Base-by-base conservation (phyloP, 345 rosid genomes). In the Pseudoturritis turrita region DNA sequence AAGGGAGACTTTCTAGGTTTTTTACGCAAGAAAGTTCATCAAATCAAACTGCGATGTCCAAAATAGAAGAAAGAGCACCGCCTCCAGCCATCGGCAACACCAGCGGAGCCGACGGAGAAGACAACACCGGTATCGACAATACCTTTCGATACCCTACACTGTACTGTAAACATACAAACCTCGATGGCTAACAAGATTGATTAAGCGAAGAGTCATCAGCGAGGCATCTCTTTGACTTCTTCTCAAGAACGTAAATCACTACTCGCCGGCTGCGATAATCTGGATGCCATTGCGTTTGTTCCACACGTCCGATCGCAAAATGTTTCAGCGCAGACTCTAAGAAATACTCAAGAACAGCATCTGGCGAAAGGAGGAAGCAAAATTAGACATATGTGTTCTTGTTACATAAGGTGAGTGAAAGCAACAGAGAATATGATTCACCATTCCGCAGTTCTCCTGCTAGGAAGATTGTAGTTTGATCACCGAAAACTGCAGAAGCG, bases 371-470 rank as follows among this genome's bases (percentile, higher is more conserved):
- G 14, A 72, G 26, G 13, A 55, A 28, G 31, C 19, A 44, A 68
- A 7, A 9, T 62, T 28, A 54, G 51, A 36, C 33, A 33, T 2
- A 9, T n/a, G 14, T 8, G 3, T 39, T 47, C 46, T 58, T 51
- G 55, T 8, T 35, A 43, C 9, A 35, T 6, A 6, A 58, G 5
- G 17, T 43, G 36, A 53, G 4, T 40, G 10, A 58, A 57, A 61
- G 70, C 46, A 52, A 18, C 9, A 53, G 66, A 70, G 37, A 33
- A 2, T 28, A 65, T 62, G 13, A 47, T 77, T 73, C 59, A 83
- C 96, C 96, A 66, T 94, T 91, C 36, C 96, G 83, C 39, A 91
- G 82, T 73, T 91, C 97, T 63, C 96, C 96, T 11, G 97, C 80
- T 63, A 94, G 65, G 73, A 89, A 84, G 51, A 87, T 81, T 4